Evolutionary conservation across 768 basidiomycete species (phyloP).

Genomic region (Paxillus rubicundulus): DNA sequence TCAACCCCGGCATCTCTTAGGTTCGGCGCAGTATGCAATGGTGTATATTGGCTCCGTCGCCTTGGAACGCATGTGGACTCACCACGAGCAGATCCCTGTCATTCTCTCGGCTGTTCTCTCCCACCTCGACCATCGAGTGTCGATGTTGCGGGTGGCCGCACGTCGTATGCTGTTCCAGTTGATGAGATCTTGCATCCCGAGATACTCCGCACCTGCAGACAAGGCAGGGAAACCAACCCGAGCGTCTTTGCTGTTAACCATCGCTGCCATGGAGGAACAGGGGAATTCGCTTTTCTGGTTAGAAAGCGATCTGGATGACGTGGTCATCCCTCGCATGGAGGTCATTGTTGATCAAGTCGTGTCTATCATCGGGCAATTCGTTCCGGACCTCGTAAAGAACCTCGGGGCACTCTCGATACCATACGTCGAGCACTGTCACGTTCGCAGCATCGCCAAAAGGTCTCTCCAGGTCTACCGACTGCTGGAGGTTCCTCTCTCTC

Average conservation of each 20-base stretch:
- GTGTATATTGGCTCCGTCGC: slow-evolving; percentile 79
- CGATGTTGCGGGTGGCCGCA: slow-evolving; percentile 67
- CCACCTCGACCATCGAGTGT: slow-evolving; percentile 75
- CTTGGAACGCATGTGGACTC: slow-evolving; percentile 73
- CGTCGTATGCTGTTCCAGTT: slow-evolving; percentile 83
- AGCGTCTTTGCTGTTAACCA: slow-evolving; percentile 45
- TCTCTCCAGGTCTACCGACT: slow-evolving; percentile 90
- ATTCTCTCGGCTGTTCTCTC: slow-evolving; percentile 79
- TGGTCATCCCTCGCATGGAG: slow-evolving; percentile 66
- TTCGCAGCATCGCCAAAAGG: slow-evolving; percentile 80
- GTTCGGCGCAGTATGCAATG: slow-evolving; percentile 86
- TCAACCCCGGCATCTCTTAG: slow-evolving; percentile 66
- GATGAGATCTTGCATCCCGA: slow-evolving; percentile 76
- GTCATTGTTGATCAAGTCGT: slow-evolving; percentile 65
- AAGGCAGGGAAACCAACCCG: slow-evolving; percentile 48
- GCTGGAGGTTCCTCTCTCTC: slow-evolving; percentile 67
- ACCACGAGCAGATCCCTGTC: slow-evolving; percentile 63
- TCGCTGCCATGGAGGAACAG: slow-evolving; percentile 57
- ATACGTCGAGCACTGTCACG: slow-evolving; percentile 88
- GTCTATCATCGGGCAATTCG: slow-evolving; percentile 63
- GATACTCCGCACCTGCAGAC: slow-evolving; percentile 71
- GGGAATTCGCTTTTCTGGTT: slow-evolving; percentile 63
- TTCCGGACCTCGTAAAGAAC: slow-evolving; percentile 62
- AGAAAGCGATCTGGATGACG: slow-evolving; percentile 58
- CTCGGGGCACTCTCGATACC: slow-evolving; percentile 80